Base-by-base conservation (phyloP, 2,329 filamentous ascomycete species). In the Cytospora paraplurivora region DNA sequence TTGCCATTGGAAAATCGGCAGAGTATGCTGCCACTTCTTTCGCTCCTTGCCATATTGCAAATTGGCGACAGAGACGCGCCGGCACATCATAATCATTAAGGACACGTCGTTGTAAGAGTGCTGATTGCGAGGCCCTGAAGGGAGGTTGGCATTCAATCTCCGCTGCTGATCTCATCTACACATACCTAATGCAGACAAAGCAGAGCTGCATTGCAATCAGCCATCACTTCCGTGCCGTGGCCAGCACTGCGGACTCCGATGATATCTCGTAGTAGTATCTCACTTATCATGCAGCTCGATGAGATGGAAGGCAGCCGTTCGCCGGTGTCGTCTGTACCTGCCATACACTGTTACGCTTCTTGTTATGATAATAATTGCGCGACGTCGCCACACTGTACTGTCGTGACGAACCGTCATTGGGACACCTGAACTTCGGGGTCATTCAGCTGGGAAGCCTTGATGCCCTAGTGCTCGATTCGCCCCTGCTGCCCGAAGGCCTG, bases 1-100 rank as follows among this genome's bases (percentile, higher is more conserved):
- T 33, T 61, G 51, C 38, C 59, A 19, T 44, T 44, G 50, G 15
- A 41, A 34, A 49, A 51, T 61, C 59, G 59, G 59, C 59, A 51
- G 27, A 27, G 4, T 27, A 27, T 27, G 2, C 2, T 34, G 12
- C 11, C 35, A 32, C 37, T 27, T 21, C 38, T 21, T 27, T n/a
- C n/a, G 19, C 12, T 33, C 7, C 33, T 33, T 17, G 19, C 59
- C 55, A 61, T 61, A 50, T 37, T 55, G 50, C 55, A 55, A 41
- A 38, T 32, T 61, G 51, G 58, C 55, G 37, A 32, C 38, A 47
- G 35, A 55, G 58, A 37, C 58, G 44, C 21, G 41, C 19, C 37
- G 49, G 50, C 32, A 47, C 57, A 47, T 61, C 51, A 55, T 47
- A 1, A 47, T 21, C 7, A 47, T 21, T 21, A 47, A 6, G 12